Conservation (phyloP, 2,329 filamentous ascomycete genomes). For the Ophiosphaerella narmari region DNA sequence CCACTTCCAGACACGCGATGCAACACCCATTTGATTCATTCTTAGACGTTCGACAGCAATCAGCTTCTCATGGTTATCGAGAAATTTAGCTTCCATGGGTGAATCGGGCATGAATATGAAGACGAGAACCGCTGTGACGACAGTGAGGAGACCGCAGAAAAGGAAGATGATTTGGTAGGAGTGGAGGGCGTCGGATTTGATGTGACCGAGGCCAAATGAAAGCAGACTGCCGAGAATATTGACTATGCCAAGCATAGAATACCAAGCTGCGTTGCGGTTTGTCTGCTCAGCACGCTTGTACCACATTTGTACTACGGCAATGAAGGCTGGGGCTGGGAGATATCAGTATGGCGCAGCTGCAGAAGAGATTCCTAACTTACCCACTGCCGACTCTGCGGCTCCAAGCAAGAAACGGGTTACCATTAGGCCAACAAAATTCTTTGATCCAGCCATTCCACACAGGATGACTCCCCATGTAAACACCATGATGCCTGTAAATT, state of each 20-base stretch:
- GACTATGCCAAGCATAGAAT: constrained; percentile 64
- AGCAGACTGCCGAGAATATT: constrained; percentile 61
- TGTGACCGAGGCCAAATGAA: constrained; percentile 64
- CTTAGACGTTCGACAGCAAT: constrained; percentile 61
- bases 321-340: constrained; percentile 37
- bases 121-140: constrained; percentile 57
- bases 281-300: constrained; percentile 65
- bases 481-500: constrained; percentile 60
- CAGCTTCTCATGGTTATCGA: constrained; percentile 60
- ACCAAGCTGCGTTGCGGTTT: constrained; percentile 62
- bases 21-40: constrained; percentile 51
- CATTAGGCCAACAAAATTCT: constrained; percentile 65
- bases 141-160: constrained; percentile 51
- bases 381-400: constrained; percentile 66
- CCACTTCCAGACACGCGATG: constrained; percentile 55
- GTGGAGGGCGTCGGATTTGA: constrained; percentile 52
- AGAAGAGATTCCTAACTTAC: constrained; percentile 17
- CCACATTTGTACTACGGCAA: constrained; percentile 56
- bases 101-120: constrained; percentile 66
- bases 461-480: constrained; percentile 62
- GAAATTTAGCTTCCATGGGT: constrained; percentile 63
- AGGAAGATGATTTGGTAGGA: constrained; percentile 45
- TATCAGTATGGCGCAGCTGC: constrained; percentile 2
- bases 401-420: constrained; percentile 68
- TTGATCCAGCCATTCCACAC: constrained; percentile 65